Conservation (phyloP, 257 asterid genomes). For the Rubia yunnanensis region DNA sequence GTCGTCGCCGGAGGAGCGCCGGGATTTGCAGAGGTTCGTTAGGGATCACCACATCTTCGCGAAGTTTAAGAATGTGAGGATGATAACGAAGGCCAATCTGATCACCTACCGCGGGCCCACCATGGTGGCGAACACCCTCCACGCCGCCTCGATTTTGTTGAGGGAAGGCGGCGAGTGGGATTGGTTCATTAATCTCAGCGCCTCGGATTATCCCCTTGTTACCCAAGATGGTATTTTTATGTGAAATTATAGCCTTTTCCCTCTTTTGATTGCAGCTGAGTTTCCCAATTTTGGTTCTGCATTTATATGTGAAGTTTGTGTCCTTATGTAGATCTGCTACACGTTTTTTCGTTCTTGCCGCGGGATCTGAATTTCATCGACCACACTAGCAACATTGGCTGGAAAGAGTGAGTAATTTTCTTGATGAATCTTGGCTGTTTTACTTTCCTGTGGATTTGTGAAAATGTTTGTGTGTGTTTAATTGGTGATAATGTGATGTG, state of each 20-base stretch:
- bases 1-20: conserved; percentile 63
- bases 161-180: conserved; percentile 92
- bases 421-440: neutral
- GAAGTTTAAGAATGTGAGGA: conserved; percentile 62
- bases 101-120: conserved; percentile 95
- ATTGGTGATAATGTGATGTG: too few relatives aligned
- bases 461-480: neutral
- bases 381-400: conserved; percentile 89
- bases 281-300: conserved; percentile 1
- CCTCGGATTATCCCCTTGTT: conserved; percentile 87
- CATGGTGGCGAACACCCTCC: conserved; percentile 90
- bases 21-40: conserved; percentile 58
- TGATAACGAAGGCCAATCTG: conserved; percentile 86
- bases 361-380: conserved; percentile 95
- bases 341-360: conserved; percentile 69
- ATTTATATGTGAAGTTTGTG: conserved; percentile 11
- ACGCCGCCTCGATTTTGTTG: conserved; percentile 86
- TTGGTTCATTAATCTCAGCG: conserved; percentile 93
- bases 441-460: neutral
- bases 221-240: conserved; percentile 66
- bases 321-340: conserved; percentile 69
- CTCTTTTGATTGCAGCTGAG: neutral
- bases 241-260: neutral
- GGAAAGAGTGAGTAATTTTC: conserved; percentile 80
- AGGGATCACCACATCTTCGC: conserved; percentile 24